Conservation (phyloP, 805 yeast genomes). For the Lipomyces sp. region DNA sequence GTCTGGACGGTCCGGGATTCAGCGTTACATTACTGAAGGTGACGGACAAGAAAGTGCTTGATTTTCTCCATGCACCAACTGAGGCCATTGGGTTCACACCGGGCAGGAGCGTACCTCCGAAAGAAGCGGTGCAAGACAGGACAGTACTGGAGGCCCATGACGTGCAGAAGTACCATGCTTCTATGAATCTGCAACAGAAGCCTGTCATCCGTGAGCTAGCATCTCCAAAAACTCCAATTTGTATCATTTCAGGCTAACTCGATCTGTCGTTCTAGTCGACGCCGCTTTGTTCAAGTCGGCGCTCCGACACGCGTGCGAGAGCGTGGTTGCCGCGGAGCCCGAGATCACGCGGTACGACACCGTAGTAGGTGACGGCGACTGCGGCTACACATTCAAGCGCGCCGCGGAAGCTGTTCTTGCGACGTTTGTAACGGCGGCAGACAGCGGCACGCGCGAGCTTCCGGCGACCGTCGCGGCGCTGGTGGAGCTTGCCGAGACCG, state of each 20-base stretch:
- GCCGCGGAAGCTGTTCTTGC: conserved; percentile 74
- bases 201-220: too few species aligned
- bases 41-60: conserved; percentile 53
- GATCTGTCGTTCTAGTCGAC: too few species aligned
- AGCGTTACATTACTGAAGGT: conserved; percentile 77
- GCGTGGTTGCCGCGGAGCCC: conserved; percentile 66
- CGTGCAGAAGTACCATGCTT: too few species aligned
- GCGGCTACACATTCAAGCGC: conserved; percentile 83
- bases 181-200: too few species aligned
- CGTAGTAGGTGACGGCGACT: conserved; percentile 94
- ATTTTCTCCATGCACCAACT: conserved; percentile 65
- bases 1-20: conserved; percentile 89
- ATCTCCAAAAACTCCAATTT: too few species aligned
- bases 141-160: too few species aligned
- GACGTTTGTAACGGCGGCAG: conserved; percentile 46
- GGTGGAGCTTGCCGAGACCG: conserved; percentile 72
- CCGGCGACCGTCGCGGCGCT: conserved; percentile 52
- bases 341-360: conserved; percentile 81
- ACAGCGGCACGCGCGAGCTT: too few species aligned
- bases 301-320: conserved; percentile 50
- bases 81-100: conserved; percentile 79
- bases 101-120: conserved; percentile 24
- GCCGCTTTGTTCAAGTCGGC: conserved; percentile 37
- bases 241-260: too few species aligned
- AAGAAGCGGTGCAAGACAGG: too few species aligned